Evolutionary conservation across 139 green algal genomes (phyloP).

Genomic region (Mesotaenium endlicherianum): DNA sequence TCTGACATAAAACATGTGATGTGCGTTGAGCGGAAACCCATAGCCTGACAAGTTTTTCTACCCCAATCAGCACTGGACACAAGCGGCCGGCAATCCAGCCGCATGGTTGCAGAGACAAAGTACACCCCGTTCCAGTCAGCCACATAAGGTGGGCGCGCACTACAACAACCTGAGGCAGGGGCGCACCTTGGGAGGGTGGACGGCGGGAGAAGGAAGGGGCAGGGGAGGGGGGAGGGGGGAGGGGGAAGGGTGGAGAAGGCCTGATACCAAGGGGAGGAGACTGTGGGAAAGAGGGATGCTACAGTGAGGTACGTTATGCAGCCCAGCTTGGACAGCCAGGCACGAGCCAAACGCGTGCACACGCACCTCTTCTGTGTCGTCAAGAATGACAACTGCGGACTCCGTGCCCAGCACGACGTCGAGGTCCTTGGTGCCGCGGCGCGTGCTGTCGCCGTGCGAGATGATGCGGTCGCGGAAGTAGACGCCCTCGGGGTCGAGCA

Average conservation of each 20-base stretch:
- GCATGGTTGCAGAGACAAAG: background rate
- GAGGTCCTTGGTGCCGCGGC: conserved; percentile 69
- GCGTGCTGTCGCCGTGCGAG: conserved; percentile 54
- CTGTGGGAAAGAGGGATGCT: background rate
- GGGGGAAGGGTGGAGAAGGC: background rate
- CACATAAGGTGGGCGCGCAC: too few species aligned
- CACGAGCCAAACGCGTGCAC: background rate
- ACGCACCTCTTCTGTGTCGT: conserved; percentile 79
- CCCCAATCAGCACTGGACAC: background rate
- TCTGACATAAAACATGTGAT: background rate
- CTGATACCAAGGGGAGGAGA: background rate
- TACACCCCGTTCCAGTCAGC: too few species aligned
- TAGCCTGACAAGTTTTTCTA: background rate
- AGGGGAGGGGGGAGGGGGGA: background rate
- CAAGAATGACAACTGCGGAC: conserved; percentile 74
- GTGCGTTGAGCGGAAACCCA: background rate
- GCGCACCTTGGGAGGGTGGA: background rate
- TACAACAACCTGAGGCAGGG: background rate
- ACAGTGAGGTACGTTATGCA: background rate
- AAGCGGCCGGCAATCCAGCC: background rate
- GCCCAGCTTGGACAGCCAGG: background rate
- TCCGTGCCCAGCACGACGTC: conserved; percentile 84
- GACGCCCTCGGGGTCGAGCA: conserved; percentile 71
- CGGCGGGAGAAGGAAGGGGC: background rate
- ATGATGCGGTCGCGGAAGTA: conserved; percentile 65